Evolutionary conservation across 352 stramenopile species (phyloP), one percentile per base, ranked within the genome.

Genomic region (Globisporangium spiculum): DNA sequence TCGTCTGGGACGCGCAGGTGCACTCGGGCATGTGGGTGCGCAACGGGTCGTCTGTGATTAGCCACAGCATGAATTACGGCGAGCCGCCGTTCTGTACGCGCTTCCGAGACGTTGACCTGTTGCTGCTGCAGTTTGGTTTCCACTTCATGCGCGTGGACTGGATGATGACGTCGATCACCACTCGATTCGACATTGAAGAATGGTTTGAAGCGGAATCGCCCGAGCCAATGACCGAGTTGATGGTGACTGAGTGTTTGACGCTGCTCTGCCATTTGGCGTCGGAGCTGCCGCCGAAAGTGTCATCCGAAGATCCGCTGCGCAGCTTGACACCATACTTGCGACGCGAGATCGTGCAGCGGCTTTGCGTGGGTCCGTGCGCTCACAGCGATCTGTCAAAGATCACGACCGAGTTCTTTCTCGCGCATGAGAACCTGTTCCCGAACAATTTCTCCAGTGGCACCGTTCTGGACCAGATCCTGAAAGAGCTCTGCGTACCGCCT

Each of bases 61-160:
- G 93, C 63, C 88, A 96, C 68, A 96, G 86, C 58, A 94, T 96
- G 85, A 96, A 96, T 68, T 96, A 96, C 66, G 88, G 86, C 10
- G 88, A 96, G 57, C 88, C 88, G n/a, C 86, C 86, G 20, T 96
- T 93, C 66, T 96, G 88, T 67, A 77, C 88, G 60, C 78, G 85
- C 9, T 94, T 96, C 41, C 86, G 88, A 46, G 86, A 96, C 71
- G 71, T 94, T 8, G 88, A 96, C 67, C 75, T 96, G 60, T 71
- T 96, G 12, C 69, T 93, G 50, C 60, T 94, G 18, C 88, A 96
- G 65, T 92, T 93, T 58, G 84, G 83, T 16, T 88, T 94, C 61
- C 85, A 88, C 30, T 38, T 94, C 10, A 55, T 91, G 56, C 83
- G 77, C 9, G 86, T 92, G 1, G 84, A 96, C 66, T 92, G 82